Base-by-base conservation (phyloP, 176 grass and related monocot species). In the Dactylis glomerata region DNA sequence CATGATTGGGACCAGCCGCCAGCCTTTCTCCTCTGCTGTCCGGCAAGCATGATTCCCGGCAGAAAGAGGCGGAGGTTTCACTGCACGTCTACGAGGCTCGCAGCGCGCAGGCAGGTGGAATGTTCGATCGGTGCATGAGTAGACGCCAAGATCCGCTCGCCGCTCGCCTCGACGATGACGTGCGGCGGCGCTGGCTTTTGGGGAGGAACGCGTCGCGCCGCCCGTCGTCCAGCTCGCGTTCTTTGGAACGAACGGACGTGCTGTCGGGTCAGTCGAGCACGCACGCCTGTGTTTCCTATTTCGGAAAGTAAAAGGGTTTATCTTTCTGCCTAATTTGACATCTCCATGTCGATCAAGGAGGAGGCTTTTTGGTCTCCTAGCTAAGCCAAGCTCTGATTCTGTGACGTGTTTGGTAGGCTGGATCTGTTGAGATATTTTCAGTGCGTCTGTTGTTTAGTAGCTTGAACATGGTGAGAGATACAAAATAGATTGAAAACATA, bases 1-100 rank as follows among this genome's bases (percentile, higher is more conserved):
- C n/a, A 87, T 75, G 84, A 79, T 83, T 71, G 55, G 81, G 80
- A 87, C 89, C 89, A 80, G 67, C 54, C 28, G 75, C 65, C 84
- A 52, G 82, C 40, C 55, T 46, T 70, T 4, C 75, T 20, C n/a
- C n/a, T 11, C 46, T 14, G 15, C 65, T 79, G 88, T 40, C 65
- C 16, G 10, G 66, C 44, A 33, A 17, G n/a, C 56, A 57, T 78
- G 79, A 56, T 83, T 55, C 30, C 33, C 70, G 59, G 55, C n/a
- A 16, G 12, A 20, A n/a, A 32, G 24, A 65, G 37, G 45, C 76
- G 34, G 55, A 20, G 5, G 50, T 68, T 80, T 44, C 79, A 86
- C 24, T 30, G 84, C 72, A 86, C 42, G 77, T 45, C 49, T 51
- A 51, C 47, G 2, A 16, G 15, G 3, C 14, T 4, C 47, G 47